A percentile compares a stretch with the other conserved stretches of the same genome.
Evolutionary conservation across 1,284 basidiomycete species (phyloP).

Genomic region (Rhodotorula mucilaginosa): DNA sequence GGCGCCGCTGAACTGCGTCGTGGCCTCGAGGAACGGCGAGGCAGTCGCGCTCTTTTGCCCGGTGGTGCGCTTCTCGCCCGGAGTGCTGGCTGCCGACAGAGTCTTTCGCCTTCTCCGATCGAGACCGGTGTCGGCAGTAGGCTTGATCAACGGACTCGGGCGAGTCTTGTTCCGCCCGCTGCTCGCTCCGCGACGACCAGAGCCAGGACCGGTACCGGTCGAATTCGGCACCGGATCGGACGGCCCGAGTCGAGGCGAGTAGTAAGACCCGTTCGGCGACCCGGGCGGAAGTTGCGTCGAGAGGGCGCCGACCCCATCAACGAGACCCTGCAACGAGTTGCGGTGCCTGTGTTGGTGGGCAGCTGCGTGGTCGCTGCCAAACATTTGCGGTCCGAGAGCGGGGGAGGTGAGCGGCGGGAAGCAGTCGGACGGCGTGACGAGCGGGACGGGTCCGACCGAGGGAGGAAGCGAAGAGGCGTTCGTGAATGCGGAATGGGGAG

Average conservation of each 20-base stretch:
- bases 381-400: constrained; percentile 53
- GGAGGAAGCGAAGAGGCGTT: constrained; percentile 31
- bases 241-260: constrained; percentile 28
- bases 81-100: background rate
- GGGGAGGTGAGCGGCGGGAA: constrained; percentile 61
- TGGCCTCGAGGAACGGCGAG: constrained; percentile 24
- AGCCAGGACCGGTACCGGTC: constrained; percentile 18
- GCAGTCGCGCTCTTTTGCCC: constrained; percentile 26
- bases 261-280: constrained; percentile 1
- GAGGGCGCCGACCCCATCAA: constrained; percentile 33
- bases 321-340: constrained; percentile 37
- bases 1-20: background rate
- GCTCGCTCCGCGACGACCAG: constrained; percentile 27
- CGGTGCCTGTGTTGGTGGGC: constrained; percentile 12
- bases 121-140: constrained; percentile 21
- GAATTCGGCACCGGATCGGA: constrained; percentile 5
- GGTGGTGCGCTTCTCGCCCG: constrained; percentile 7
- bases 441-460: constrained; percentile 40
- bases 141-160: constrained; percentile 40
- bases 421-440: constrained; percentile 52
- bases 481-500: constrained; percentile 42
- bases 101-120: constrained; percentile 16
- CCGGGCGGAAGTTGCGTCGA: constrained; percentile 30
- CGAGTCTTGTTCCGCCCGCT: constrained; percentile 31
- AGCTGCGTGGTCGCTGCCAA: constrained; percentile 6